phyloP scores from a whole-genome alignment of 2,329 filamentous ascomycete genomes.

The Colletotrichum sp. region DNA sequence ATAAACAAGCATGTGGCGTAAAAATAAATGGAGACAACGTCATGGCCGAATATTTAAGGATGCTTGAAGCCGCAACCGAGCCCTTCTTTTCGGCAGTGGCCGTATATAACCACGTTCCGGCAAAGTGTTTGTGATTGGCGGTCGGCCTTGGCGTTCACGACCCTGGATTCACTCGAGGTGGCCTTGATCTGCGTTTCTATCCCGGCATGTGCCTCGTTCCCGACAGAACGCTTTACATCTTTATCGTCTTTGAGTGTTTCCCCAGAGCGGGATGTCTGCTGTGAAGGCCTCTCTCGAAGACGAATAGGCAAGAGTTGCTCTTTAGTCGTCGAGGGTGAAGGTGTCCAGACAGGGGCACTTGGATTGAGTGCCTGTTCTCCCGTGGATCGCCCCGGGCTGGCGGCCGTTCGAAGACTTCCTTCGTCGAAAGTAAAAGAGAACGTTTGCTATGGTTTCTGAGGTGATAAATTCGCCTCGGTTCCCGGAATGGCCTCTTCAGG shows the following conservation, averaged over 20 bases:
- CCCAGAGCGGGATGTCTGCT: accelerated
- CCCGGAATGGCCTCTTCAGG: accelerated
- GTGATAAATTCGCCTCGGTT: accelerated
- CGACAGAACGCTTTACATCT: accelerated
- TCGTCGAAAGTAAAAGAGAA: not conserved
- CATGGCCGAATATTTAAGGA: not conserved
- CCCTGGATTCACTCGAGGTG: not conserved
- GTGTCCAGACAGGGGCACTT: not conserved
- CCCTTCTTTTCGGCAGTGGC: not conserved
- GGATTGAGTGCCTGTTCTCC: not conserved
- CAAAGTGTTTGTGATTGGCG: not conserved
- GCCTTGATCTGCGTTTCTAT: not conserved
- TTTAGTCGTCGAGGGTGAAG: not conserved
- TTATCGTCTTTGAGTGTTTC: accelerated
- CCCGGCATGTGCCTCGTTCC: accelerated
- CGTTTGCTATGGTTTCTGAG: accelerated
- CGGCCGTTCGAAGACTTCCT: not conserved
- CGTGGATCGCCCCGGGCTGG: accelerated
- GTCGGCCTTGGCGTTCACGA: not conserved
- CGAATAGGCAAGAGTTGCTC: not conserved
- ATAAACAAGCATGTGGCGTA: too few relatives aligned
- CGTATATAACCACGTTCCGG: not conserved
- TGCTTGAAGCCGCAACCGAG: not conserved
- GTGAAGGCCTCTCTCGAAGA: not conserved
- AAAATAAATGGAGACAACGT: too few relatives aligned